phyloP scores from a whole-genome alignment of 139 green algal species.

The Raphidocelis subcapitata region DNA sequence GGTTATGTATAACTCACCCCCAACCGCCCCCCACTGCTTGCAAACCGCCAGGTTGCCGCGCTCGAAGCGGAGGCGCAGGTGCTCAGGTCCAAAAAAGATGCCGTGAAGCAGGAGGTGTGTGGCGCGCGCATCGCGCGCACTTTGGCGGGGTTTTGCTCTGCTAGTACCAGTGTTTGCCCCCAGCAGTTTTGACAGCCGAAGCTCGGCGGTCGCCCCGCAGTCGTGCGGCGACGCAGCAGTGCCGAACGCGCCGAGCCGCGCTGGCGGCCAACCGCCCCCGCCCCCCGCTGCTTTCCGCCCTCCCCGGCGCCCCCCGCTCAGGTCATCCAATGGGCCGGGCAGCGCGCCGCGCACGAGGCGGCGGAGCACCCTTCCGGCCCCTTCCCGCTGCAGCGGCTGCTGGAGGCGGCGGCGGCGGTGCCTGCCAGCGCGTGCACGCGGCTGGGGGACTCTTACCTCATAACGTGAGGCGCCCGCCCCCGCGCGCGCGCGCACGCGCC shows the following conservation, averaged over 20 bases:
- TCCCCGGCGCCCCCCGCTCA: background rate
- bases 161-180: too few relatives aligned
- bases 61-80: background rate
- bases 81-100: too few relatives aligned
- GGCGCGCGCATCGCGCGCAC: too few relatives aligned
- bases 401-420: constrained; percentile 11
- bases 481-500: background rate
- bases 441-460: constrained; percentile 5
- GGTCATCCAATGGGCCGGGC: background rate
- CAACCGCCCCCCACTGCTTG: too few relatives aligned
- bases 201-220: too few relatives aligned
- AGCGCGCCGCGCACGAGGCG: background rate
- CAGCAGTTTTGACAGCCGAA: too few relatives aligned
- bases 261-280: too few relatives aligned
- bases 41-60: too few relatives aligned
- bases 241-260: too few relatives aligned
- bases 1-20: background rate
- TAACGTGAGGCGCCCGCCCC: background rate
- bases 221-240: too few relatives aligned
- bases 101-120: too few relatives aligned
- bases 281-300: background rate
- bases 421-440: constrained; percentile 3
- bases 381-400: constrained; percentile 13
- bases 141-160: too few relatives aligned
- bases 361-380: background rate